Percentiles rank a stretch among this genome's conserved stretches.
Conservation (phyloP, 371 early-diverging fungal genomes). For the Lichtheimia hyalospora region DNA sequence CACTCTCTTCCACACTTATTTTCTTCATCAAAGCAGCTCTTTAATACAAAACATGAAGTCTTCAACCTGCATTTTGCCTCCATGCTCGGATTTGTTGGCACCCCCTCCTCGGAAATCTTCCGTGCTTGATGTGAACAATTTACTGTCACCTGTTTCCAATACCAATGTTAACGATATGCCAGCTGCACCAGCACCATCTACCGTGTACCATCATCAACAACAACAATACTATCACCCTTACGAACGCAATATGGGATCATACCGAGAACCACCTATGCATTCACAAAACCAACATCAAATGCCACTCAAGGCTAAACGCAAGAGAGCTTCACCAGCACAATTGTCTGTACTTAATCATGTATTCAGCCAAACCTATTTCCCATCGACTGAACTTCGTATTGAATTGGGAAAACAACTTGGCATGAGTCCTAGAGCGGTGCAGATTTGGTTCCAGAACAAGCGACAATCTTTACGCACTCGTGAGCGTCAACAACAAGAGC, state of each 20-base stretch:
- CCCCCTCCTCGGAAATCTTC: conserved; percentile 5
- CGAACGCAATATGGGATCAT: not conserved
- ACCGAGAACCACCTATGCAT: not conserved
- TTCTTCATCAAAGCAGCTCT: not conserved
- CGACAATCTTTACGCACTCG: conserved; percentile 63
- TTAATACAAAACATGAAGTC: not conserved
- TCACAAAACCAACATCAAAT: conserved; percentile 6
- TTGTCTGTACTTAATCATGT: conserved; percentile 54
- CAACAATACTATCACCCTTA: not conserved
- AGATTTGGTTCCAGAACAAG: conserved; percentile 97
- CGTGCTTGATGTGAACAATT: conserved; percentile 5
- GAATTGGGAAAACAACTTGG: conserved; percentile 82
- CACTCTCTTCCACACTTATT: not conserved
- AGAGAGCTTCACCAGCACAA: conserved; percentile 48
- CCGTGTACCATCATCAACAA: conserved; percentile 6
- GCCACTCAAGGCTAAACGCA: conserved; percentile 47
- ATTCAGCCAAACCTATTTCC: conserved; percentile 56
- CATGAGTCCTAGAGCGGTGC: conserved; percentile 83
- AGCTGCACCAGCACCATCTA: not conserved
- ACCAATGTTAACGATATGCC: no score
- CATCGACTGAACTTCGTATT: conserved; percentile 76
- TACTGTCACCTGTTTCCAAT: not conserved
- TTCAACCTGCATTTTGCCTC: conserved; percentile 34
- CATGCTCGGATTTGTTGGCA: conserved; percentile 31
- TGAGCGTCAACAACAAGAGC: conserved; percentile 34